Evolutionary conservation across 2,329 filamentous ascomycete genomes (phyloP).

Genomic region (Fusarium incarnatum): DNA sequence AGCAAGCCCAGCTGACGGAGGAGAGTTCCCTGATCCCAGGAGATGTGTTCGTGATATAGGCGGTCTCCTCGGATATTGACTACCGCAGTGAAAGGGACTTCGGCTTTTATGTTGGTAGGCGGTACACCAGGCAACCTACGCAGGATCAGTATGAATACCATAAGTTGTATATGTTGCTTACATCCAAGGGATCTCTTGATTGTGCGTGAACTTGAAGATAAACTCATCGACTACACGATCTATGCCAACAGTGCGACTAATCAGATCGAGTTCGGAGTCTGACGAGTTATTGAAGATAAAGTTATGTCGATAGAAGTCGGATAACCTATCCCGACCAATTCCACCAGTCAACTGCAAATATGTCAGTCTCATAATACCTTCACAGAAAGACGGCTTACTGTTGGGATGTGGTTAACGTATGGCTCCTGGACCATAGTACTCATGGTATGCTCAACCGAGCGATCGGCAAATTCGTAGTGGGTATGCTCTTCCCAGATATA

Average conservation of each 20-base stretch:
- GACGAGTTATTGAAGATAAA: constrained; percentile 80
- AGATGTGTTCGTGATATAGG: constrained; percentile 74
- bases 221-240: constrained; percentile 81
- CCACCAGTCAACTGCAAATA: constrained; percentile 69
- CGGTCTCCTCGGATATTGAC: constrained; percentile 73
- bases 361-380: rapidly evolving
- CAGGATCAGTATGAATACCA: rapidly evolving
- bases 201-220: constrained; percentile 72
- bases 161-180: constrained; percentile 53
- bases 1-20: constrained; percentile 69
- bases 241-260: constrained; percentile 77
- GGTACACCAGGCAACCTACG: constrained; percentile 64
- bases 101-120: constrained; percentile 63
- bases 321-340: constrained; percentile 71
- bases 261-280: constrained; percentile 74
- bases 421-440: constrained; percentile 82
- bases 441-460: constrained; percentile 79
- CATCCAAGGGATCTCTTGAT: constrained; percentile 74
- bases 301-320: constrained; percentile 76
- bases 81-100: constrained; percentile 71
- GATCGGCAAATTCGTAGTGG: constrained; percentile 74
- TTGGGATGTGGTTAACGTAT: constrained; percentile 82
- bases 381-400: constrained; percentile 55
- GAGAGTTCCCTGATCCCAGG: constrained; percentile 75
- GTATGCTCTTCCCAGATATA: constrained; percentile 84